phyloP scores from a whole-genome alignment of 306 rosid species.

The Ormosia semicastrata region DNA sequence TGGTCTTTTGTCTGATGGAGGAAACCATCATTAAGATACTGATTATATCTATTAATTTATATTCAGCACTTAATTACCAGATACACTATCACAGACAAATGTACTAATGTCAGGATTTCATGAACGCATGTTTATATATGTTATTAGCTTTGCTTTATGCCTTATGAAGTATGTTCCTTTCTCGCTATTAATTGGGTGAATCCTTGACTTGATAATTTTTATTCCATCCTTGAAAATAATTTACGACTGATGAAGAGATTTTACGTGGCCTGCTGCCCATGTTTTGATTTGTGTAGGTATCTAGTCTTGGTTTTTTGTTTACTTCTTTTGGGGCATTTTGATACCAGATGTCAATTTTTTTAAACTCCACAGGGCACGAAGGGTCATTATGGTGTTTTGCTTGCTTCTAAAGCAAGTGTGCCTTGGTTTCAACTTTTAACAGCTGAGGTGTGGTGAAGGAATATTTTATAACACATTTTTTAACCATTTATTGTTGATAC shows the following conservation, averaged over 20 bases:
- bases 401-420: conserved; percentile 29
- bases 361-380: neutral
- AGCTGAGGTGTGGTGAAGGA: neutral
- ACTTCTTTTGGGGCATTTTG: neutral
- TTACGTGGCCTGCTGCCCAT: neutral
- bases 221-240: neutral
- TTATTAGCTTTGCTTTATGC: neutral
- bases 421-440: neutral
- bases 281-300: neutral
- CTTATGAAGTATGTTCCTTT: neutral
- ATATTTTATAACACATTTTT: neutral
- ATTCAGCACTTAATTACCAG: conserved; percentile 32
- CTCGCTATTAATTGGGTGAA: neutral
- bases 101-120: conserved; percentile 44
- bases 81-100: conserved; percentile 29
- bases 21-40: neutral
- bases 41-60: conserved; percentile 30
- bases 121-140: neutral
- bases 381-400: conserved; percentile 18
- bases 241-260: neutral
- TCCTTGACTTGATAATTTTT: too few relatives aligned
- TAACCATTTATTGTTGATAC: neutral
- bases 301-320: neutral
- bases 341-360: neutral
- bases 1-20: conserved; percentile 83